phyloP scores from a whole-genome alignment of 2,329 filamentous ascomycete species.

The Parafenestella ontariensis region DNA sequence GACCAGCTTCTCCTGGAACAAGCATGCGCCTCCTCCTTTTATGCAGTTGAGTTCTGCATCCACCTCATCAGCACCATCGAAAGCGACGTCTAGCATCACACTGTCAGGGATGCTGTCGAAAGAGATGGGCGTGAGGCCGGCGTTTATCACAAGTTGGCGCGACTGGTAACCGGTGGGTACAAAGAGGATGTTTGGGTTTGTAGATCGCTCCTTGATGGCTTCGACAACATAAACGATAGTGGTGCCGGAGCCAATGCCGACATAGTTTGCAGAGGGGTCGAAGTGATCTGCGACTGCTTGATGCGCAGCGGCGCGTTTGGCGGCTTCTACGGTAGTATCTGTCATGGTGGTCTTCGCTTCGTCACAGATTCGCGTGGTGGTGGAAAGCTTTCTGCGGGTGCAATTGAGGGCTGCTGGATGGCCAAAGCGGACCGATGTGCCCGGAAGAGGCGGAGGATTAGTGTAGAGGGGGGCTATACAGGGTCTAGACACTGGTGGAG shows the following conservation, averaged over 20 bases:
- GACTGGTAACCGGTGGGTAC: slow-evolving; percentile 92
- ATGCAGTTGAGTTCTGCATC: slow-evolving; percentile 95
- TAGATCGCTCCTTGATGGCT: slow-evolving; percentile 64
- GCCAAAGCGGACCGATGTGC: neutral
- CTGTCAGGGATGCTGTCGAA: slow-evolving; percentile 76
- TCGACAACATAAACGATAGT: slow-evolving; percentile 87
- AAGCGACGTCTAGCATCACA: slow-evolving; percentile 80
- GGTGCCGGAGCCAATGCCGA: slow-evolving; percentile 83
- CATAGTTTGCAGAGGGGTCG: slow-evolving; percentile 64
- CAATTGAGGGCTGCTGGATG: neutral
- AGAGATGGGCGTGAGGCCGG: slow-evolving; percentile 77
- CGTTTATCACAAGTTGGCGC: slow-evolving; percentile 81
- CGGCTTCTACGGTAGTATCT: slow-evolving; percentile 64
- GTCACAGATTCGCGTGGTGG: slow-evolving; percentile 7
- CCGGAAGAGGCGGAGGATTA: neutral
- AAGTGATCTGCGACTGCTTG: slow-evolving; percentile 77
- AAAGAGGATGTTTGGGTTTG: slow-evolving; percentile 72
- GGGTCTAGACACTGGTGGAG: slow-evolving; percentile 19
- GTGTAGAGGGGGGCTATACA: slow-evolving; percentile 9
- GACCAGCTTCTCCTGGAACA: slow-evolving; percentile 97
- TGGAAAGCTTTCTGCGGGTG: slow-evolving; percentile 7
- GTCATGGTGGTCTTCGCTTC: slow-evolving; percentile 32
- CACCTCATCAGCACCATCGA: slow-evolving; percentile 97
- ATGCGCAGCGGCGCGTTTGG: slow-evolving; percentile 77
- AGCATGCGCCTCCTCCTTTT: slow-evolving; percentile 95